Percentiles rank a stretch among this genome's conserved stretches.
These are phyloP conservation scores for Mucor lusitanicus DNA, from an alignment of 371 early-diverging fungal species.

Conservation along the genomic window DNA sequence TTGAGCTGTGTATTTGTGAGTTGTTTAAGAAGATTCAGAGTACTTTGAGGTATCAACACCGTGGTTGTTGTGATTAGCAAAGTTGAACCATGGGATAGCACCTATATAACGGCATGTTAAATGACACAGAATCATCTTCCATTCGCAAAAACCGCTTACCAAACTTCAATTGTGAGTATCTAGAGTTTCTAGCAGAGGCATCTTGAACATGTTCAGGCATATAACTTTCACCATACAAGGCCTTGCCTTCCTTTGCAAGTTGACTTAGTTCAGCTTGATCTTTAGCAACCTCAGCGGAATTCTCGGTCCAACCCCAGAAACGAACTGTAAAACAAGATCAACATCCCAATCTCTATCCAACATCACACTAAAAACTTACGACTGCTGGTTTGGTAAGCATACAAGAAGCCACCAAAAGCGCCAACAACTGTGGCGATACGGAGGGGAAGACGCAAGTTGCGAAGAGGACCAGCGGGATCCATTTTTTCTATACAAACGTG, in stretches of 20 bases:
- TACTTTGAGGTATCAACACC: constrained; percentile 66
- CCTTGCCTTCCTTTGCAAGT: constrained; percentile 67
- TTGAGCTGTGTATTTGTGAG: neutral
- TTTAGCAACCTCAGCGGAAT: constrained; percentile 76
- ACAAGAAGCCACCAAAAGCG: constrained; percentile 71
- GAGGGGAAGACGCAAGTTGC: constrained; percentile 54
- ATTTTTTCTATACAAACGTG: constrained; percentile 34
- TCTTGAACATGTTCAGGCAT: constrained; percentile 68
- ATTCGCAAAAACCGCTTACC: constrained; percentile 42
- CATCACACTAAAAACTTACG: constrained; percentile 47
- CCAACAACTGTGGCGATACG: constrained; percentile 56
- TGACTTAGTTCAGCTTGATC: constrained; percentile 70
- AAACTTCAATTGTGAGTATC: constrained; percentile 68
- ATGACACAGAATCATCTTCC: neutral
- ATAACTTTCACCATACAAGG: constrained; percentile 69
- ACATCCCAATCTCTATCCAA: neutral
- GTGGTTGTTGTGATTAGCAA: constrained; percentile 81
- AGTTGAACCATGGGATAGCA: constrained; percentile 80
- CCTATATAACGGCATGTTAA: constrained; percentile 32
- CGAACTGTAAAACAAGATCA: constrained; percentile 58
- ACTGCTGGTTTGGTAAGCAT: constrained; percentile 67
- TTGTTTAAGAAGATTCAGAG: constrained; percentile 14
- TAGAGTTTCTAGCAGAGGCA: constrained; percentile 71
- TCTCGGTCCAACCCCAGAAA: constrained; percentile 95
- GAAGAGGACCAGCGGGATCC: constrained; percentile 49